A percentile compares a stretch with the other conserved stretches of the same genome.
Evolutionary conservation across 768 basidiomycete genomes (phyloP).

Genomic region (Mycena belliarum): DNA sequence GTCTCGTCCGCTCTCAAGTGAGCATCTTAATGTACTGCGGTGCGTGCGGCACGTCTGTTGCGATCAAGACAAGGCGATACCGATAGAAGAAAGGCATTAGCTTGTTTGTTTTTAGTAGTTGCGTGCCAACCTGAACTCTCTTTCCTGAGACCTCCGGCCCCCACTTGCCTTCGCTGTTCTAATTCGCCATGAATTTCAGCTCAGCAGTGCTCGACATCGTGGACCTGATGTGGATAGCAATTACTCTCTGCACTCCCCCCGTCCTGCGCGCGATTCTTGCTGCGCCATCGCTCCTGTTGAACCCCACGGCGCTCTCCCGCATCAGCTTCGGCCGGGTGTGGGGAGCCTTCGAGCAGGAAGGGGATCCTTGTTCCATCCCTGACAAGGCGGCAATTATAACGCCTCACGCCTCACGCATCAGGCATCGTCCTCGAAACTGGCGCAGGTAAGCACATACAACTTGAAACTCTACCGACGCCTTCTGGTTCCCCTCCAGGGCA

Average conservation of each 20-base stretch:
- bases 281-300: conserved; percentile 47
- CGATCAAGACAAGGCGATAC: neutral
- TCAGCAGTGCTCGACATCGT: conserved; percentile 1
- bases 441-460: conserved; percentile 50
- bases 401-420: conserved; percentile 43
- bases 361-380: conserved; percentile 40
- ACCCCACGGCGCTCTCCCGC: conserved; percentile 45
- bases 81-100: neutral
- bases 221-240: conserved; percentile 34
- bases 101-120: conserved; percentile 3
- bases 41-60: neutral
- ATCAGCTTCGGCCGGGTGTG: conserved; percentile 63
- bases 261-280: conserved; percentile 29
- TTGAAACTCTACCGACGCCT: neutral
- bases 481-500: conserved; percentile 54
- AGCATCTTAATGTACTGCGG: too few species aligned
- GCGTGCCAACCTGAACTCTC: neutral
- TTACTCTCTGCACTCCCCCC: conserved; percentile 44
- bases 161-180: neutral
- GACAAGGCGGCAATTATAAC: conserved; percentile 52
- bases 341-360: conserved; percentile 46
- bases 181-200: neutral
- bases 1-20: too few species aligned
- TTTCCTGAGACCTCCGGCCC: neutral
- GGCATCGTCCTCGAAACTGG: conserved; percentile 73